A percentile compares a stretch with the other conserved stretches of the same genome.
phyloP scores from a whole-genome alignment of 208 protist genomes.

The Trypanosomatidae sp. region DNA sequence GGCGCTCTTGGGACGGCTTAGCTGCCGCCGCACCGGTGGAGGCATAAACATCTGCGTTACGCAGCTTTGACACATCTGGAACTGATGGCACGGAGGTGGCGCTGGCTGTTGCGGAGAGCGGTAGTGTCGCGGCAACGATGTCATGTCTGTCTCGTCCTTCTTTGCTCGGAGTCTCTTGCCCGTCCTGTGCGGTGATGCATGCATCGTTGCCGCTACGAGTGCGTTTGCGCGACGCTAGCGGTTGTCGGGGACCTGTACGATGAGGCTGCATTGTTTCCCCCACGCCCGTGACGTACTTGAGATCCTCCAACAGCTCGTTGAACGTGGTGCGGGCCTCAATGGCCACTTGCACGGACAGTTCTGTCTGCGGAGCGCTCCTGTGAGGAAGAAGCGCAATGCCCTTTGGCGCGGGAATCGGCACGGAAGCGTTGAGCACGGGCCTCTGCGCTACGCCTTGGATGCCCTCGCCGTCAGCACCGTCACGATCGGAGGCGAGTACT shows the following conservation, averaged over 20 bases:
- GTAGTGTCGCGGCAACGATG: background rate
- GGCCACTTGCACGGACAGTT: conserved; percentile 5
- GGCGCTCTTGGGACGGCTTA: background rate
- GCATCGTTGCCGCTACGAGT: background rate
- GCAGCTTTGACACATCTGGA: background rate
- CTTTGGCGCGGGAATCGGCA: background rate
- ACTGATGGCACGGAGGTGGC: background rate
- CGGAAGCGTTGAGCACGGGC: background rate
- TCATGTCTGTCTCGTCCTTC: background rate
- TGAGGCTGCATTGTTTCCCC: background rate
- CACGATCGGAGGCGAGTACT: background rate
- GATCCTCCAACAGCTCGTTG: conserved; percentile 17
- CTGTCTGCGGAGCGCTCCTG: background rate
- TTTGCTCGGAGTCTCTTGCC: too few species aligned
- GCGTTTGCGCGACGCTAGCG: background rate
- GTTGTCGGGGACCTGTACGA: background rate
- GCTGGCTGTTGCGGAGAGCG: background rate
- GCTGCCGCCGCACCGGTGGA: background rate
- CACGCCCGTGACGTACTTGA: conserved; percentile 20
- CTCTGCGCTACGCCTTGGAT: background rate
- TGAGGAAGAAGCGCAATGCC: too few species aligned
- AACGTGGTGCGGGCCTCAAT: conserved; percentile 20
- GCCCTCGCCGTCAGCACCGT: background rate
- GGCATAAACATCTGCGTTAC: background rate
- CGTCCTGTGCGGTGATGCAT: background rate